phyloP scores from a whole-genome alignment of 1,284 basidiomycete genomes.

The Cryptococcus jaspeensis region DNA sequence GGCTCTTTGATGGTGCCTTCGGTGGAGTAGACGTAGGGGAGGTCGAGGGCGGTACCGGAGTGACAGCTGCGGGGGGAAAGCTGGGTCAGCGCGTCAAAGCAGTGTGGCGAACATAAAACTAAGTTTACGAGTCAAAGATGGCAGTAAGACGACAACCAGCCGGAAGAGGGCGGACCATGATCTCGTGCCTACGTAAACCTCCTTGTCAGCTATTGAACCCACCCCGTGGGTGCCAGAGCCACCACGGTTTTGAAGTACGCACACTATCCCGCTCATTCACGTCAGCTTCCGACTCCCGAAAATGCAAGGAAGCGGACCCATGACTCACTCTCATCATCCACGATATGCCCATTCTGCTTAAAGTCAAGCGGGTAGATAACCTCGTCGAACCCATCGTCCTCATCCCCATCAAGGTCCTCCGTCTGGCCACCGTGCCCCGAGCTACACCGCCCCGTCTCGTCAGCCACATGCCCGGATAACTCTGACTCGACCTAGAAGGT shows the following conservation, averaged over 20 bases:
- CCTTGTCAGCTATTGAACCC: background rate
- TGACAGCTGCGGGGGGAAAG: constrained; percentile 25
- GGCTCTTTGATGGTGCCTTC: constrained; percentile 93
- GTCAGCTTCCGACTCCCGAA: background rate
- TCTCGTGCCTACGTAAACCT: constrained; percentile 40
- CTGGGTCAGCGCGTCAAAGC: background rate
- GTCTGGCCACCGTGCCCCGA: constrained; percentile 79
- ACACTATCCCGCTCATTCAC: constrained; percentile 11
- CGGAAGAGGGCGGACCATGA: constrained; percentile 68
- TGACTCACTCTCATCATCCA: constrained; percentile 59
- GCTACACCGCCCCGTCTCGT: constrained; percentile 22
- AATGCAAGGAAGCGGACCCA: background rate
- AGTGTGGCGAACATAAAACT: background rate
- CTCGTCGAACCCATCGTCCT: constrained; percentile 48
- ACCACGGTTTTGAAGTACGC: background rate
- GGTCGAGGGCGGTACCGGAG: constrained; percentile 51
- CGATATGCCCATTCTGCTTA: constrained; percentile 68
- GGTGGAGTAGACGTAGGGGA: constrained; percentile 71
- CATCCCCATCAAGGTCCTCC: constrained; percentile 62
- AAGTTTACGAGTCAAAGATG: constrained; percentile 67
- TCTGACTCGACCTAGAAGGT: no score
- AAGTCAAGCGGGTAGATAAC: constrained; percentile 86
- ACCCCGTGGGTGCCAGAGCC: no score
- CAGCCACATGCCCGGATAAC: background rate
- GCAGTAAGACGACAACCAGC: constrained; percentile 82